These are phyloP conservation scores for Aspergillus pseudotamarii DNA, from an alignment of 2,329 filamentous ascomycete species.

Conservation along the genomic window DNA sequence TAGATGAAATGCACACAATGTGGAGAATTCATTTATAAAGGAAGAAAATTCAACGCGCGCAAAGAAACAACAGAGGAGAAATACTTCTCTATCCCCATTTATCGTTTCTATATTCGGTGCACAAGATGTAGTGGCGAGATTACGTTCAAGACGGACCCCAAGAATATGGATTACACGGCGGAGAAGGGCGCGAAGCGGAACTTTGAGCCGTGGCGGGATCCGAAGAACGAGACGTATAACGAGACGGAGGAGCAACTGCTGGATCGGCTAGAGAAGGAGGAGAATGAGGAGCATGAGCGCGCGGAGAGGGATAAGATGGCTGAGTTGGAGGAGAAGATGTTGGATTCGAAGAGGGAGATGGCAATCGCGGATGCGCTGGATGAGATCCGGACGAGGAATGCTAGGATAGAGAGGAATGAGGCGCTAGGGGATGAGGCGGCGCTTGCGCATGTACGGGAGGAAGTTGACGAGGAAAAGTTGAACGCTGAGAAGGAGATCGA, in stretches of 20 bases:
- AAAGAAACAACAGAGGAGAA: slow-evolving; percentile 92
- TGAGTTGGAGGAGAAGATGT: slow-evolving; percentile 89
- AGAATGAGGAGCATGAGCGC: slow-evolving; percentile 62
- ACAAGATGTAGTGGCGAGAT: slow-evolving; percentile 85
- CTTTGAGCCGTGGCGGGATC: slow-evolving; percentile 85
- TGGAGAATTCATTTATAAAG: slow-evolving; percentile 85
- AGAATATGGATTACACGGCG: slow-evolving; percentile 86
- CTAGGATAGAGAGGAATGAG: slow-evolving; percentile 77
- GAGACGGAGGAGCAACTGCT: slow-evolving; percentile 88
- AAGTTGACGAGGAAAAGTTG: slow-evolving; percentile 61
- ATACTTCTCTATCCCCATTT: slow-evolving; percentile 86
- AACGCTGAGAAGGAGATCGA: slow-evolving; percentile 79
- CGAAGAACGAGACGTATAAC: slow-evolving; percentile 57
- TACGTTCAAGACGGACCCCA: slow-evolving; percentile 91
- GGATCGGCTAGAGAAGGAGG: slow-evolving; percentile 79
- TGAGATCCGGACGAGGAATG: slow-evolving; percentile 90
- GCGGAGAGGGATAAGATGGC: slow-evolving; percentile 90
- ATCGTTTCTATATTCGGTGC: slow-evolving; percentile 88
- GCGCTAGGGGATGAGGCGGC: slow-evolving; percentile 62
- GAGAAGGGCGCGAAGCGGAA: slow-evolving; percentile 86
- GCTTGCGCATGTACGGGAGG: slow-evolving; percentile 59
- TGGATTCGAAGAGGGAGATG: slow-evolving; percentile 94
- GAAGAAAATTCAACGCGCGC: slow-evolving; percentile 90
- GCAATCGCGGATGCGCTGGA: slow-evolving; percentile 93
- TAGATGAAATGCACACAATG: slow-evolving; percentile 67